Conservation (phyloP, 768 basidiomycete genomes). For the Steccherinum ochraceum region DNA sequence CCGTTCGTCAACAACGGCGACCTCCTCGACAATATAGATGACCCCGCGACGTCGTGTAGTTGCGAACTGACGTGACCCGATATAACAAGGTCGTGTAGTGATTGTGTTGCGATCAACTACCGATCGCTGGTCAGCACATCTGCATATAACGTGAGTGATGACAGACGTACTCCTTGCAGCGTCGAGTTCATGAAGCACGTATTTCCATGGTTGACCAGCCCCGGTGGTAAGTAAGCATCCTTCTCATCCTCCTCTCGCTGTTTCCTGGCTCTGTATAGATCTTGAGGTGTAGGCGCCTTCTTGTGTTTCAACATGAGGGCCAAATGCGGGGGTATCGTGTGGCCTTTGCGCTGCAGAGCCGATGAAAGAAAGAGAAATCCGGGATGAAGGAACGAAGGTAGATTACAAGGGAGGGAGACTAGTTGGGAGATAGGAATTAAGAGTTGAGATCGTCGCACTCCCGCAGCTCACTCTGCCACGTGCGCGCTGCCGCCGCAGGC, state of each 20-base stretch:
- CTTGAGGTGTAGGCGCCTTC: conserved; percentile 56
- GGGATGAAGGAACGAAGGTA: background rate
- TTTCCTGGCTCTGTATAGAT: conserved; percentile 51
- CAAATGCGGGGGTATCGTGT: background rate
- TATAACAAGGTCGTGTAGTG: conserved; percentile 51
- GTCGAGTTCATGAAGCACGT: conserved; percentile 98
- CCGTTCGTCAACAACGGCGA: conserved; percentile 71
- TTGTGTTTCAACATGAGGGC: conserved; percentile 22
- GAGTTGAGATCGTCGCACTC: background rate
- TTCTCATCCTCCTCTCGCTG: conserved; percentile 58
- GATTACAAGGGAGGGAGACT: conserved; percentile 1
- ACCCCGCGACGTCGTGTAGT: conserved; percentile 35
- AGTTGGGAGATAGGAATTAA: conserved; percentile 3
- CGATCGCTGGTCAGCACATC: conserved; percentile 1
- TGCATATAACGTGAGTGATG: background rate
- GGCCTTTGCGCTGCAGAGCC: background rate
- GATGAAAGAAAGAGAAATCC: background rate
- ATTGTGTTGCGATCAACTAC: conserved; percentile 62
- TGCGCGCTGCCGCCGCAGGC: background rate
- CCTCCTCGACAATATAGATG: conserved; percentile 29
- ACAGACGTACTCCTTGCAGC: conserved; percentile 68
- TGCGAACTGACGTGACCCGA: conserved; percentile 43
- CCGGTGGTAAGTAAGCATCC: conserved; percentile 60
- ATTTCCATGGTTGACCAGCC: conserved; percentile 75
- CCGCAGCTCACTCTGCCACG: background rate